Evolutionary conservation across 2,329 filamentous ascomycete genomes (phyloP).

Genomic region (Diaporthe vexans): DNA sequence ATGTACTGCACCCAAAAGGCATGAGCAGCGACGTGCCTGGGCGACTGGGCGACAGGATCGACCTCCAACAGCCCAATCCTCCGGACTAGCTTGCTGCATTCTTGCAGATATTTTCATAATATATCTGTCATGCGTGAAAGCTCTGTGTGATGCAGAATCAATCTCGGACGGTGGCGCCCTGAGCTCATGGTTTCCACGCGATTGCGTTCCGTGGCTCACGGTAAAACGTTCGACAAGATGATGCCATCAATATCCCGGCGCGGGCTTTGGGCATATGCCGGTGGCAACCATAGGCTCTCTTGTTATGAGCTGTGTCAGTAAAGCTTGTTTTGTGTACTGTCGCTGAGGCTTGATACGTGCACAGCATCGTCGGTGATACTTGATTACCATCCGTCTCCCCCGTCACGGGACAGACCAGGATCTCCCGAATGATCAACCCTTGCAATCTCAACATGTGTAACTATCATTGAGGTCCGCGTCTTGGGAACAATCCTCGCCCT

Average conservation of each 20-base stretch:
- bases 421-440: background rate
- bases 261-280: background rate
- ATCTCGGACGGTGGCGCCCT: background rate
- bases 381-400: background rate
- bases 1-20: background rate
- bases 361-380: background rate
- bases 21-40: background rate
- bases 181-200: background rate
- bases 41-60: background rate
- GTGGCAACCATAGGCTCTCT: background rate
- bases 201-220: background rate
- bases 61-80: too few relatives aligned
- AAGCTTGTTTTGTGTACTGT: background rate
- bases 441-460: background rate
- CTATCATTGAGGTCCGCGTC: background rate
- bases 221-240: background rate
- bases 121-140: too few relatives aligned
- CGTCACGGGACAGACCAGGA: background rate
- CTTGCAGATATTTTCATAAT: background rate
- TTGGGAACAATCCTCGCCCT: too few relatives aligned
- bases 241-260: background rate
- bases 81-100: background rate
- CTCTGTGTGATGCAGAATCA: background rate
- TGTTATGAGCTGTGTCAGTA: background rate
- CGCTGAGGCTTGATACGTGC: slow-evolving; percentile 6